phyloP scores from a whole-genome alignment of 2,329 filamentous ascomycete species.

The Cladophialophora exuberans region DNA sequence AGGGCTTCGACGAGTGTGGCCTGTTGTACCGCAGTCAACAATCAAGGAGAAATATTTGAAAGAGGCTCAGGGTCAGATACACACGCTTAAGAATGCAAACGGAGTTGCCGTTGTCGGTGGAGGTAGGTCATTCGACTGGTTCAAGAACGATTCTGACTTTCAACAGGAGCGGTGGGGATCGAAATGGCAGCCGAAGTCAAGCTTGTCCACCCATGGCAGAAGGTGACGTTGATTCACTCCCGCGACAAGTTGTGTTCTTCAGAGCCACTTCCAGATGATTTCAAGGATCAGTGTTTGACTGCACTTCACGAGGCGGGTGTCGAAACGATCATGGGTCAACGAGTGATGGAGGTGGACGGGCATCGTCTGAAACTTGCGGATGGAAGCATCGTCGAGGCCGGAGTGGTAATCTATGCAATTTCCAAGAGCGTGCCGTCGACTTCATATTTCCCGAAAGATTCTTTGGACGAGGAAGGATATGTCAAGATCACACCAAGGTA shows the following conservation, averaged over 20 bases:
- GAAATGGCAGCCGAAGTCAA: conserved; percentile 83
- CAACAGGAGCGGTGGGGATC: conserved; percentile 67
- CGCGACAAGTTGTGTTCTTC: conserved; percentile 70
- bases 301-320: conserved; percentile 66
- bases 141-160: not conserved
- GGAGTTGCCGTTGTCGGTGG: conserved; percentile 76
- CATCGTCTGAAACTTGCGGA: conserved; percentile 61
- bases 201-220: conserved; percentile 62
- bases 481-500: conserved; percentile 64
- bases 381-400: conserved; percentile 62
- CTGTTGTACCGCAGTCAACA: conserved; percentile 70
- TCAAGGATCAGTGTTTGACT: conserved; percentile 64
- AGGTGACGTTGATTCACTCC: conserved; percentile 76
- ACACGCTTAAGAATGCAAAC: conserved; percentile 54
- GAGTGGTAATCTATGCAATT: conserved; percentile 70
- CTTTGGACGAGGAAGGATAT: conserved; percentile 66
- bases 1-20: conserved; percentile 70
- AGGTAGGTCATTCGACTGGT: conserved; percentile 42
- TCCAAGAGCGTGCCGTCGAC: conserved; percentile 67
- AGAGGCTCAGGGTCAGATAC: conserved; percentile 65
- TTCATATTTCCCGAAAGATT: conserved; percentile 61
- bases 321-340: conserved; percentile 64
- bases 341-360: conserved; percentile 55
- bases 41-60: conserved; percentile 64
- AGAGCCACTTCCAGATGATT: conserved; percentile 71